Base-by-base conservation (phyloP, 2,329 filamentous ascomycete species). In the Thermochaetoides dissita region DNA sequence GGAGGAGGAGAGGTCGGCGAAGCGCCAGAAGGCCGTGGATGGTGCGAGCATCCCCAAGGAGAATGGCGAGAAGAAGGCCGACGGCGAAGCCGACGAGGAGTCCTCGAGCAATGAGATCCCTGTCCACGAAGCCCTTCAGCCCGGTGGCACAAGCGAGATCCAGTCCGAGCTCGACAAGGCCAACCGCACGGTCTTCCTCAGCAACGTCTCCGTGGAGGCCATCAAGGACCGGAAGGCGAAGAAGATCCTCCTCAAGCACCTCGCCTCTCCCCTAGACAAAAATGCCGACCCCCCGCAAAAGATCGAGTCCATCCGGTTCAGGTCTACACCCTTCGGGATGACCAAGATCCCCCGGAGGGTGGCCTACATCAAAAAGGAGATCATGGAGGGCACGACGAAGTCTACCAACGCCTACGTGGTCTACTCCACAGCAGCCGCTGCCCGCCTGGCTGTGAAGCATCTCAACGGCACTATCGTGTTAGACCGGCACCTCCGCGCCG, bases 351-450 rank as follows among this genome's bases (percentile, higher is more conserved):
- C 91, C 39, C 95, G 94, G 65, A 84, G 89, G 48, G 91, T 89
- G n/a, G 84, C 91, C 24, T 96, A 79, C 60, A 91, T 89, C 47
- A 93, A 85, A 54, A 87, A 88, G 59, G 80, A 87, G 24, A 69
- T 96, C 44, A 89, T 95, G 81, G 80, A 84, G 46, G 77, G 85
- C 12, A 98, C 93, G 1, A 91, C 89, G 1, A 85, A 84, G 55
- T 93, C 84, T 48, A 87, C 88, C 45, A 95, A 98, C 58, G 91
- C 91, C 37, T 98, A 98, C 58, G 85, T 74, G 30, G 87, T 98
- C 38, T 95, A 91, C 65, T 81, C 78, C 36, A 85, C 83, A 2
- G 62, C 75, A 1, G 66, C 75, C 7, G 85, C 84, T 3, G 87
- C 86, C 9, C 78, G 85, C 42, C 76, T 81, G 52, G 88, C 88